A percentile compares a stretch with the other conserved stretches of the same genome.
Evolutionary conservation across 768 basidiomycete species (phyloP).

Genomic region (Collybia sordida): DNA sequence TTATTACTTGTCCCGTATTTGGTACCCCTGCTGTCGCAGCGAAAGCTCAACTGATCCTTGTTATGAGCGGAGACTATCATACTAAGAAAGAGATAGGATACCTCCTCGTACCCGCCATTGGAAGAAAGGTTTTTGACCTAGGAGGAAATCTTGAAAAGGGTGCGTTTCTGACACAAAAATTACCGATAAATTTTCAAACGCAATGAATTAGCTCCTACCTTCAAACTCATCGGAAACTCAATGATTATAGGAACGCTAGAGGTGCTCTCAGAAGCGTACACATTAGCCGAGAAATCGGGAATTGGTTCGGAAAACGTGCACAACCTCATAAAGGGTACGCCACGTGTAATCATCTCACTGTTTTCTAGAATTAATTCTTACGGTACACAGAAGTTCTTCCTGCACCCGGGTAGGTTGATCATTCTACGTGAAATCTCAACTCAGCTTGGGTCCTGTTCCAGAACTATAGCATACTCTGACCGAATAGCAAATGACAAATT

Average conservation of each 20-base stretch:
- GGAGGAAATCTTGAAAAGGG: conserved; percentile 88
- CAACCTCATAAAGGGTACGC: conserved; percentile 55
- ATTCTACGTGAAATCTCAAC: not conserved
- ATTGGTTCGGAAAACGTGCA: conserved; percentile 64
- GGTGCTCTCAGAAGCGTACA: conserved; percentile 79
- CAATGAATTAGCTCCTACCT: conserved; percentile 50
- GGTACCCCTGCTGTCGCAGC: conserved; percentile 69
- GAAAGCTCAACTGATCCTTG: conserved; percentile 62
- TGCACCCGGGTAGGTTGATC: conserved; percentile 48
- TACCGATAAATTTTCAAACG: not conserved
- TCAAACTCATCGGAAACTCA: conserved; percentile 81
- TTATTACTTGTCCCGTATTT: conserved; percentile 80
- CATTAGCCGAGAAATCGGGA: conserved; percentile 82
- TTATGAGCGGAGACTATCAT: conserved; percentile 79
- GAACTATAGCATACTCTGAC: conserved; percentile 56
- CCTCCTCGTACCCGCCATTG: conserved; percentile 78
- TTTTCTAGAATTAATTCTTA: conserved; percentile 2
- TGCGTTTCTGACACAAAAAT: conserved; percentile 9
- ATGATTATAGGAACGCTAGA: conserved; percentile 78
- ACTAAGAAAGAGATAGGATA: conserved; percentile 81
- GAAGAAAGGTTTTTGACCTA: conserved; percentile 74
- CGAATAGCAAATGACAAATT: conserved; percentile 77
- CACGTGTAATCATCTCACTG: too few species aligned
- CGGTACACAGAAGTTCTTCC: conserved; percentile 57
- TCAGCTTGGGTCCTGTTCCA: conserved; percentile 18